Evolutionary conservation across 2,329 filamentous ascomycete genomes (phyloP), one percentile per base, ranked within the genome.

Genomic region (Xylariaceae sp.): DNA sequence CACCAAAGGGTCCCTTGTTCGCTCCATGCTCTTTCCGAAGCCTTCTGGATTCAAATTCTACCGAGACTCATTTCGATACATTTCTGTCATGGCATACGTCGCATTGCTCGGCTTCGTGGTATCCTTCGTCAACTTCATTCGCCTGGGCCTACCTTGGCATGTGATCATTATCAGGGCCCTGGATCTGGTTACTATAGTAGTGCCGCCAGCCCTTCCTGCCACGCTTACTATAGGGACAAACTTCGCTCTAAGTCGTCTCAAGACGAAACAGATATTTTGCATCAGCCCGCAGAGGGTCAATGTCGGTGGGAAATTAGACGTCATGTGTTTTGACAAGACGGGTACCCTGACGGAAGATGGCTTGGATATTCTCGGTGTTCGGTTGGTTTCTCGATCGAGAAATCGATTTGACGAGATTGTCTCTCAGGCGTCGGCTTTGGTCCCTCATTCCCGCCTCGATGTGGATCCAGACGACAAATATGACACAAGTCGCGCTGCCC

Each of bases 41-140:
- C 95, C 95, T 1, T 96, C 93, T 0, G 93, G 93, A 0, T 99
- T 99, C 83, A 98, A 96, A 68, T 99, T 99, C 71, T 99, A 99
- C 73, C 86, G 91, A 42, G 95, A 99, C 73, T 97, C 93, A 0
- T 99, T 99, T 76, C 87, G 93, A 20, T 99, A 99, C 72, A 98
- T 99, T 57, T 92, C 90, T 3, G 95, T 99, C 57, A 99, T 99
- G 95, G 93, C 84, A 5, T 77, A 87, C 42, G 88, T 99, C 65
- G 96, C 95, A 20, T 76, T 87, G 47, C 73, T 98, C 48, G 95
- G 96, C 0, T 99, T 99, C 69, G 78, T 93, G 20, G 92, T 89
- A 1, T 98, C 95, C 0, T 89, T 99, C 65, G 78, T 96, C 74
- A 99, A 99, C 73, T 99, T 99, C 71, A 78, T 99, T 50, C 87